Percentiles rank a stretch among this genome's conserved stretches.
These are phyloP conservation scores for Tetracladium maxilliforme DNA, from an alignment of 2,329 filamentous ascomycete genomes.

Conservation along the genomic window DNA sequence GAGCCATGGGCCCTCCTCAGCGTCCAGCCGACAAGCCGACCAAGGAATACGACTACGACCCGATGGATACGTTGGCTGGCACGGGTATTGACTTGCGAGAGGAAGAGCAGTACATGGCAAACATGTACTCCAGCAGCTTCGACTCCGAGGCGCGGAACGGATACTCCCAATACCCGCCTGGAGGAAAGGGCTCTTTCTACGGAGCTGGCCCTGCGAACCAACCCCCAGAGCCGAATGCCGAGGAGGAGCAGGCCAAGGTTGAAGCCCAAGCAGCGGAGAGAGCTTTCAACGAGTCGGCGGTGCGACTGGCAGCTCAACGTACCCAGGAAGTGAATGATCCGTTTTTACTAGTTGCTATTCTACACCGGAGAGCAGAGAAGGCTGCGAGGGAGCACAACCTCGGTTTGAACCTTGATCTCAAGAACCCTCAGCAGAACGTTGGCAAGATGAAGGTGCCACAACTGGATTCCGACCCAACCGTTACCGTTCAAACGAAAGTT, in stretches of 20 bases:
- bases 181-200: slow-evolving; percentile 42
- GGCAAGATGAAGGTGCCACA: slow-evolving; percentile 1
- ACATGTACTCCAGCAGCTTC: slow-evolving; percentile 41
- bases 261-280: slow-evolving; percentile 50
- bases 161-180: slow-evolving; percentile 38
- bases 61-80: slow-evolving; percentile 71
- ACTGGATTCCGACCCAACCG: slow-evolving; percentile 22
- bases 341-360: slow-evolving; percentile 53
- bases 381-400: slow-evolving; percentile 43
- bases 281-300: slow-evolving; percentile 52
- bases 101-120: slow-evolving; percentile 70
- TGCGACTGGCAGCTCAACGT: too few relatives aligned
- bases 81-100: slow-evolving; percentile 79
- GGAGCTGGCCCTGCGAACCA: slow-evolving; percentile 54
- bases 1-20: slow-evolving; percentile 41
- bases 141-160: slow-evolving; percentile 27
- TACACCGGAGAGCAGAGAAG: slow-evolving; percentile 41
- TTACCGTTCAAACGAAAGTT: slow-evolving; percentile 38
- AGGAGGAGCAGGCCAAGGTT: slow-evolving; percentile 44
- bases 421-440: slow-evolving; percentile 15
- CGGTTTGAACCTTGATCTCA: slow-evolving; percentile 37
- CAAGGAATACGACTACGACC: slow-evolving; percentile 45
- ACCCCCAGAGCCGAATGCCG: slow-evolving; percentile 28
- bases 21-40: slow-evolving; percentile 46
- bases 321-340: slow-evolving; percentile 60